Percentiles rank a stretch among this genome's conserved stretches.
Conservation (phyloP, 2,329 filamentous ascomycete species). For the Nemania sp. region DNA sequence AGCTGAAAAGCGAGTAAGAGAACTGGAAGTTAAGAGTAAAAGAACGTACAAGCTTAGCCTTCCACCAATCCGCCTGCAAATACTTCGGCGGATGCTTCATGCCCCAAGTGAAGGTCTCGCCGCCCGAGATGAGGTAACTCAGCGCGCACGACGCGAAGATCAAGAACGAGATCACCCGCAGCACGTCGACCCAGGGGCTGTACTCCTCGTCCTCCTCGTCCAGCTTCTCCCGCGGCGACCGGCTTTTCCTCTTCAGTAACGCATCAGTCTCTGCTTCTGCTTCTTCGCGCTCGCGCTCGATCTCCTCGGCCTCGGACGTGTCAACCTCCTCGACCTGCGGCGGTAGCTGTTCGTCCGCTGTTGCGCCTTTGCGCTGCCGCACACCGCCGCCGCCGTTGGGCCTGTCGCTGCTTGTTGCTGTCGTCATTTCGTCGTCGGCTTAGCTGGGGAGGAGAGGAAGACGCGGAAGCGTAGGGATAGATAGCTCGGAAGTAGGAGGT, state of each 20-base stretch:
- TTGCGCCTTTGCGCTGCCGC: constrained; percentile 48
- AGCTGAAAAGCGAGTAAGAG: neutral
- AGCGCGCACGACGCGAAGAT: constrained; percentile 67
- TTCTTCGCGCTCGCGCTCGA: constrained; percentile 28
- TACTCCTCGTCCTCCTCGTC: constrained; percentile 66
- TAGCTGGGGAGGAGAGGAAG: too few species aligned
- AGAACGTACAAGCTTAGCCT: constrained; percentile 60
- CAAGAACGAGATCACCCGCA: constrained; percentile 70
- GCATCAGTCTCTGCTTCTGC: constrained; percentile 20
- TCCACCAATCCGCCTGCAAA: constrained; percentile 60
- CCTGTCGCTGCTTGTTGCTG: too few species aligned
- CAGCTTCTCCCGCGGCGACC: constrained; percentile 38
- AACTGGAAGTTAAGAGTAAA: neutral
- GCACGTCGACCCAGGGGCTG: constrained; percentile 62
- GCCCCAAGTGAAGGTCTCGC: constrained; percentile 71
- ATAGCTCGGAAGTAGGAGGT: too few species aligned
- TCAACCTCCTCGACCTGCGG: constrained; percentile 38
- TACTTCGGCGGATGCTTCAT: constrained; percentile 64
- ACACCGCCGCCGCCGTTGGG: constrained; percentile 40
- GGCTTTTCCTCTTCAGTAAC: constrained; percentile 34
- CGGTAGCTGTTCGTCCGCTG: constrained; percentile 22
- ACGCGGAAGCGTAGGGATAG: too few species aligned
- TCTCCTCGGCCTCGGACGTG: constrained; percentile 35
- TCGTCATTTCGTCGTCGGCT: too few species aligned
- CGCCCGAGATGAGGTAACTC: constrained; percentile 75